Evolutionary conservation across 306 rosid species (phyloP), one percentile per base, ranked within the genome.

Genomic region (Trichosanthes truncata): DNA sequence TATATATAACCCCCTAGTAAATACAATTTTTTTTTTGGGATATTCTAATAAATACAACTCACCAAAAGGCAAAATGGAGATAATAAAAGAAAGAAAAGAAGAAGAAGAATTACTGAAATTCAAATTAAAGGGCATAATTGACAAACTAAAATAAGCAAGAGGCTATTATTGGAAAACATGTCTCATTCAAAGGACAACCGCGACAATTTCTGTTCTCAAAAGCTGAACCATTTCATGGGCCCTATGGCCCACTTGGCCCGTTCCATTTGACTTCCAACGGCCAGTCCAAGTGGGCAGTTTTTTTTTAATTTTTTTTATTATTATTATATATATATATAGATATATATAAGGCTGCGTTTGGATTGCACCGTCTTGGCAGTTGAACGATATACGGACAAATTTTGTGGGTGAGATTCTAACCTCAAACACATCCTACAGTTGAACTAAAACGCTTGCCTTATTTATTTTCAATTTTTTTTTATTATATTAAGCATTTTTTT

Each of bases 221-320:
- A 74, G 78, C 43, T 18, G 78, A 48, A 9, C 57, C 61, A 49
- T 15, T 6, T 15, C 29, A 49, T 74, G 61, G 78, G 78, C 78
- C 61, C 41, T 17, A 29, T 48, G 78, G 78, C 78, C 78, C 78
- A 74, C 78, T 49, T 29, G n/a, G 59, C 5, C 60, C 78, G 26
- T 26, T 45, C 45, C 18, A 10, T 46, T 29, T 74, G 78, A 74
- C 78, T 49, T 17, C 0, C 43, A 74, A 74, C 61, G 61, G 78
- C 78, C 78, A 61, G 8, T 74, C 14, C 14, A 4, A 29, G 61
- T 29, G 9, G 78, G 9, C 77, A 25, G 36, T 73, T 71, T 40
- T 36, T 36, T 15, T 15, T n/a, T n/a, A n/a, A n/a, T n/a, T n/a
- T 36, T 66, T 7, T 35, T 17, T 15, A 4, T 12, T 23, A 0